Percentiles rank a stretch among this genome's conserved stretches.
Conservation (phyloP, 2,329 filamentous ascomycete species). For the Cordyceps tenuipes region DNA sequence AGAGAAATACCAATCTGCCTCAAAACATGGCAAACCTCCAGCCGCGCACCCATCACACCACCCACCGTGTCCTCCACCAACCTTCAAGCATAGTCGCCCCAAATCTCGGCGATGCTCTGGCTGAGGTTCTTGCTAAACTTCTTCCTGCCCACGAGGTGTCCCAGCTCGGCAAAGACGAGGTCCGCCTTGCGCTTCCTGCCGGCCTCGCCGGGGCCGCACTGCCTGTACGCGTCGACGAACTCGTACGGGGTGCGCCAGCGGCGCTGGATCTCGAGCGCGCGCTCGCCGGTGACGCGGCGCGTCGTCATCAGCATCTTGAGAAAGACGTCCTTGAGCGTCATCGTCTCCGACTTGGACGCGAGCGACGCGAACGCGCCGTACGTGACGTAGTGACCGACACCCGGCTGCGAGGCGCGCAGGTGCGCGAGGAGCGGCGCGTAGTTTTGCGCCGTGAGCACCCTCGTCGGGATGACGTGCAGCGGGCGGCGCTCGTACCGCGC, state of each 20-base stretch:
- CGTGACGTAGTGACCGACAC: constrained; percentile 50
- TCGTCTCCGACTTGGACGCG: constrained; percentile 65
- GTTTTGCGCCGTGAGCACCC: constrained; percentile 52
- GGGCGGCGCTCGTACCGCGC: constrained; percentile 52
- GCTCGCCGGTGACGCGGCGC: constrained; percentile 65
- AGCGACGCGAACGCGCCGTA: constrained; percentile 65
- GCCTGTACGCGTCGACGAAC: constrained; percentile 61
- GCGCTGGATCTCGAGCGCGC: constrained; percentile 70
- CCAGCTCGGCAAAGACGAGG: constrained; percentile 50
- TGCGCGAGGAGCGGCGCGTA: constrained; percentile 57
- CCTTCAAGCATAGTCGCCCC: constrained; percentile 41
- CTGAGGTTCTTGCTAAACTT: constrained; percentile 60
- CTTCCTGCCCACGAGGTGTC: constrained; percentile 54
- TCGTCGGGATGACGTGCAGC: constrained; percentile 58
- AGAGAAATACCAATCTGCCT: neutral
- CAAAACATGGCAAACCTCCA: neutral
- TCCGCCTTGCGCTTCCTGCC: constrained; percentile 49
- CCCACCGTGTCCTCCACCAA: no score
- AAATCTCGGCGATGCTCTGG: constrained; percentile 62
- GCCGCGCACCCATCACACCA: no score
- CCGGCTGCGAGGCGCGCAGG: constrained; percentile 44
- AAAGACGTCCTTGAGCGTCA: constrained; percentile 66
- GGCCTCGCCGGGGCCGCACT: constrained; percentile 39
- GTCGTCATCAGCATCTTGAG: constrained; percentile 84
- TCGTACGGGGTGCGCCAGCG: constrained; percentile 67